Conservation (phyloP, 2,329 filamentous ascomycete genomes). For the Ilyonectria sp. region DNA sequence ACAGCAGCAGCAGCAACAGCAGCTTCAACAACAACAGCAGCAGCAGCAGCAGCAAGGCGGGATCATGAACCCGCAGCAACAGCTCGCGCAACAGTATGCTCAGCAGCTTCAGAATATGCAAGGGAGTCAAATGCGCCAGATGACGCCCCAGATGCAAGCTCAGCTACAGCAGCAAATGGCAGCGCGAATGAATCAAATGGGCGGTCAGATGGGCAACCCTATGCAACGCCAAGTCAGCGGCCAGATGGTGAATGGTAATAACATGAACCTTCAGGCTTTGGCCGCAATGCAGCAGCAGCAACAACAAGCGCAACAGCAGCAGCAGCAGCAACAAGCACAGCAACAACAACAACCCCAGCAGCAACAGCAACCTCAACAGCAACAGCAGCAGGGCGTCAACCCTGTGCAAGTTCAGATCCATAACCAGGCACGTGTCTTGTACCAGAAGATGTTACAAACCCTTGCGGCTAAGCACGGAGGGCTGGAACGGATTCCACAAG, state of each 20-base stretch:
- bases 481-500: slow-evolving; percentile 61
- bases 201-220: slow-evolving; percentile 48
- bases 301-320: slow-evolving; percentile 47
- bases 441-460: slow-evolving; percentile 55
- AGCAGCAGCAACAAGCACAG: slow-evolving; percentile 51
- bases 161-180: slow-evolving; percentile 56
- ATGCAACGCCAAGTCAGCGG: slow-evolving; percentile 52
- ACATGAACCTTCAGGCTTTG: slow-evolving; percentile 57
- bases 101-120: slow-evolving; percentile 61
- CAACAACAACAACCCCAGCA: slow-evolving; percentile 51
- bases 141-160: slow-evolving; percentile 54
- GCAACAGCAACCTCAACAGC: slow-evolving; percentile 50
- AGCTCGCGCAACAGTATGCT: slow-evolving; percentile 60
- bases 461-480: slow-evolving; percentile 58
- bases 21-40: slow-evolving; percentile 48
- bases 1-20: slow-evolving; percentile 51
- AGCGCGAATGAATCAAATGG: slow-evolving; percentile 54
- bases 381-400: slow-evolving; percentile 45
- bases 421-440: slow-evolving; percentile 55
- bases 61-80: slow-evolving; percentile 61
- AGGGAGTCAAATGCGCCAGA: slow-evolving; percentile 51
- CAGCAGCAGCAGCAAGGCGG: slow-evolving; percentile 52
- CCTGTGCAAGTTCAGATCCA: slow-evolving; percentile 53
- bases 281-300: slow-evolving; percentile 58
- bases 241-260: slow-evolving; percentile 60